A percentile compares a stretch with the other conserved stretches of the same genome.
These are phyloP conservation scores for Plasmodium inui DNA, from an alignment of 169 alveolate species.

Conservation along the genomic window DNA sequence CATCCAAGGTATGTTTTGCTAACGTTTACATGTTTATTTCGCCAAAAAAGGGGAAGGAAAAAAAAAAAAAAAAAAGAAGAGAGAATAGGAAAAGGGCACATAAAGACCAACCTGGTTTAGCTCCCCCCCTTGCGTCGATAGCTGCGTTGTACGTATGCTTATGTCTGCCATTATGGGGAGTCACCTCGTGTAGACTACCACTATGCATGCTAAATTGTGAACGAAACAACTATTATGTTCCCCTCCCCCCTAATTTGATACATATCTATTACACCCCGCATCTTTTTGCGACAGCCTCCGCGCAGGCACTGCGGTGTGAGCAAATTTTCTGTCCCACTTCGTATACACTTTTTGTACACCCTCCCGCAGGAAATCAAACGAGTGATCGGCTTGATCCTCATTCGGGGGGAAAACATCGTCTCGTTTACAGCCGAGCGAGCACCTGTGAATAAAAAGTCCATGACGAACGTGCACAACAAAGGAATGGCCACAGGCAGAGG, in stretches of 20 bases:
- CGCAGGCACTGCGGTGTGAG: neutral
- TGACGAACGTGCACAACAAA: slow-evolving; percentile 78
- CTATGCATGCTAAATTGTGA: neutral
- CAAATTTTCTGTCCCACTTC: neutral
- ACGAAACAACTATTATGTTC: neutral
- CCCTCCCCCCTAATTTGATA: neutral
- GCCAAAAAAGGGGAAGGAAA: neutral
- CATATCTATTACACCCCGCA: neutral
- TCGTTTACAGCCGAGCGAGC: slow-evolving; percentile 99
- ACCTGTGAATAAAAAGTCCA: slow-evolving; percentile 85
- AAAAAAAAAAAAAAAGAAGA: neutral
- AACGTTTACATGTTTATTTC: neutral
- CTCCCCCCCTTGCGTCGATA: neutral
- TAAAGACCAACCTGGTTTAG: neutral
- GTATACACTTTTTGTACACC: neutral
- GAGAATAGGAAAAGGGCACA: slow-evolving; percentile 3
- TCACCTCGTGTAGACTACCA: neutral
- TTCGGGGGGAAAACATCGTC: slow-evolving; percentile 98
- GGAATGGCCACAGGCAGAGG: slow-evolving; percentile 89
- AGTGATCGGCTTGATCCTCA: slow-evolving; percentile 95
- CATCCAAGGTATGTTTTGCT: slow-evolving; percentile 65
- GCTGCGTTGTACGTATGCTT: neutral
- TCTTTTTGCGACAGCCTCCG: neutral
- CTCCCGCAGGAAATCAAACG: slow-evolving; percentile 94
- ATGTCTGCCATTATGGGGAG: neutral